Evolutionary conservation across 129 eudicot genomes (phyloP), one percentile per base, ranked within the genome.

Genomic region (Artemisia argyi): DNA sequence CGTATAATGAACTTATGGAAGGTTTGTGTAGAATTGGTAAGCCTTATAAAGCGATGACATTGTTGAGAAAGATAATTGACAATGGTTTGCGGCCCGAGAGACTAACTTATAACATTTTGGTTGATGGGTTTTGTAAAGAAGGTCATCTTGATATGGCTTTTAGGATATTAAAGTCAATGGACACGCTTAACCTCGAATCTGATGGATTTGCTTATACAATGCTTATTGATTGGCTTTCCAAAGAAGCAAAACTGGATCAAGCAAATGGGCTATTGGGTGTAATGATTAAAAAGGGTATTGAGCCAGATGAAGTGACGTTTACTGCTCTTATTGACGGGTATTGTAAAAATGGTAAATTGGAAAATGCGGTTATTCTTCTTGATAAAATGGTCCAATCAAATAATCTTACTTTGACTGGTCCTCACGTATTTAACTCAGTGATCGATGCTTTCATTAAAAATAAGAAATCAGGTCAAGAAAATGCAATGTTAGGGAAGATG

Each of bases 1-100:
- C 84, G 5, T 83, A 67, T 20, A 83, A 83, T 69, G 84, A 79
- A 80, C 80, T 83, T 48, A 76, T 83, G 69, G 84, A 76, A 76
- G 88, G 84, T 28, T 62, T 83, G 53, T 83, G 88, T 73, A 83
- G 66, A 61, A 55, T 76, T 16, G 75, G 72, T 46, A 76, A 71
- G 50, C 82, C 82, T 62, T 73, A 80, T 47, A 76, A 76, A 76
- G 88, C 85, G 14, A 51, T 80, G 84, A 15, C 64, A 0, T 44
- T 84, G 39, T 57, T 84, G 72, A 66, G 72, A 69, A 77, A 70
- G 80, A 24, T 80, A 16, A 28, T 80, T 30, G 62, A 76, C 24
- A 68, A 76, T 26, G 82, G 77, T 19, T 56, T 84, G 11, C 35
- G 42, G 66, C 88, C 88, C 51, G 68, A 53, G 47, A 78, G 58